Evolutionary conservation across 495 filamentous ascomycete species (phyloP).

Genomic region (Lasiosphaeria hispida): DNA sequence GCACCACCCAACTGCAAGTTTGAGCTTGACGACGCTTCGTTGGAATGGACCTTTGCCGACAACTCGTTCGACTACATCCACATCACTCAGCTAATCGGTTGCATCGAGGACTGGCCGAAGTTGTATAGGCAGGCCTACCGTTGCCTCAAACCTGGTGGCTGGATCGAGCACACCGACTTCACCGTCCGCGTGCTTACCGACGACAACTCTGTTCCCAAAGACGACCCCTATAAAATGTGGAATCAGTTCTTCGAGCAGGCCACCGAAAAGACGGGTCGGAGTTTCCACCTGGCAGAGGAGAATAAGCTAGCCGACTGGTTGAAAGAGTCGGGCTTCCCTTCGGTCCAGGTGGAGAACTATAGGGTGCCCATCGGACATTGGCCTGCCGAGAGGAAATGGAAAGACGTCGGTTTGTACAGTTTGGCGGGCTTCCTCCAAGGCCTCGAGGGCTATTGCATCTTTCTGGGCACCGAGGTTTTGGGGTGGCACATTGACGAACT

Average conservation of each 20-base stretch:
- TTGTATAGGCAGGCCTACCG: slow-evolving; percentile 34
- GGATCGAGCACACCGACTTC: slow-evolving; percentile 28
- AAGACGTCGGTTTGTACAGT: slow-evolving; percentile 34
- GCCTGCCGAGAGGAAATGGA: slow-evolving; percentile 44
- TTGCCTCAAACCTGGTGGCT: slow-evolving; percentile 42
- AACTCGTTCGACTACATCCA: slow-evolving; percentile 65
- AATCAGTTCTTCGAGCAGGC: slow-evolving; percentile 38
- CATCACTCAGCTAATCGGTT: slow-evolving; percentile 53
- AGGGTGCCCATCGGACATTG: slow-evolving; percentile 54
- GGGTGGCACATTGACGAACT: slow-evolving; percentile 46
- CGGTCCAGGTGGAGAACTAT: slow-evolving; percentile 41
- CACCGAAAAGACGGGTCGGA: slow-evolving; percentile 20
- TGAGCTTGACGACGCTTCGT: slow-evolving; percentile 55
- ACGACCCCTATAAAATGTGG: slow-evolving; percentile 37
- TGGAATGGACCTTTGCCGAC: slow-evolving; percentile 49
- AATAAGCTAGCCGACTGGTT: slow-evolving; percentile 44
- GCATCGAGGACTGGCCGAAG: slow-evolving; percentile 53
- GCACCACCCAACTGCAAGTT: slow-evolving; percentile 37
- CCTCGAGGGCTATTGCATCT: slow-evolving; percentile 44
- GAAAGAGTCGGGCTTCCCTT: slow-evolving; percentile 52
- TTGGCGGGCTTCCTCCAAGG: slow-evolving; percentile 38
- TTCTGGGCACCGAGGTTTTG: slow-evolving; percentile 40
- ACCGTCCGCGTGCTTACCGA: slow-evolving; percentile 26
- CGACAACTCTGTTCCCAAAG: slow-evolving; percentile 39
- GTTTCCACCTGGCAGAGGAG: slow-evolving; percentile 34